These are phyloP conservation scores for Acer yangbiense DNA, from an alignment of 345 rosid genomes.

Conservation along the genomic window DNA sequence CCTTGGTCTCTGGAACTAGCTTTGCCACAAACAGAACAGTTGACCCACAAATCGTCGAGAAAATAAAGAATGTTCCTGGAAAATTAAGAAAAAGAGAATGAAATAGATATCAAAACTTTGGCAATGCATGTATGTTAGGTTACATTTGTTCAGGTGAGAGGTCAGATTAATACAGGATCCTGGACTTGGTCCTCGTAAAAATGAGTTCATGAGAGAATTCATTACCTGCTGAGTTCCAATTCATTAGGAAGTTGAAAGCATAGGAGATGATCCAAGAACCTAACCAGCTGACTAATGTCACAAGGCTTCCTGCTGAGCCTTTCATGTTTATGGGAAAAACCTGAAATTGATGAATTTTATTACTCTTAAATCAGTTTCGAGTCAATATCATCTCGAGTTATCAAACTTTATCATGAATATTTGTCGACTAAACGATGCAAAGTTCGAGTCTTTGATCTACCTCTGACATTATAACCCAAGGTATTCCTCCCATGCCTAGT, in stretches of 20 bases:
- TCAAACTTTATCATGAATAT: not conserved
- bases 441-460: constrained; percentile 26
- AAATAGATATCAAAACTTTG: not conserved
- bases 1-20: constrained; percentile 81
- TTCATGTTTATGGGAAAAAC: constrained; percentile 83
- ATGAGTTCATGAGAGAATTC: no score
- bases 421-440: not conserved
- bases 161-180: not conserved
- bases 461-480: constrained; percentile 88
- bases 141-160: not conserved
- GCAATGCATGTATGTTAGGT: not conserved
- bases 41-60: constrained; percentile 53
- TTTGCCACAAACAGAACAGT: constrained; percentile 67
- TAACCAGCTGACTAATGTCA: constrained; percentile 78
- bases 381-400: not conserved
- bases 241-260: constrained; percentile 61
- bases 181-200: no score
- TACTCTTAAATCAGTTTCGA: not conserved
- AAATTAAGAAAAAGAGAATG: not conserved
- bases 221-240: constrained; percentile 51
- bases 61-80: constrained; percentile 71
- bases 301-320: constrained; percentile 83
- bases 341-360: constrained; percentile 34
- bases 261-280: constrained; percentile 78
- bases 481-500: constrained; percentile 75